Conservation (phyloP, 805 yeast species). For the Pichia deserticola region DNA sequence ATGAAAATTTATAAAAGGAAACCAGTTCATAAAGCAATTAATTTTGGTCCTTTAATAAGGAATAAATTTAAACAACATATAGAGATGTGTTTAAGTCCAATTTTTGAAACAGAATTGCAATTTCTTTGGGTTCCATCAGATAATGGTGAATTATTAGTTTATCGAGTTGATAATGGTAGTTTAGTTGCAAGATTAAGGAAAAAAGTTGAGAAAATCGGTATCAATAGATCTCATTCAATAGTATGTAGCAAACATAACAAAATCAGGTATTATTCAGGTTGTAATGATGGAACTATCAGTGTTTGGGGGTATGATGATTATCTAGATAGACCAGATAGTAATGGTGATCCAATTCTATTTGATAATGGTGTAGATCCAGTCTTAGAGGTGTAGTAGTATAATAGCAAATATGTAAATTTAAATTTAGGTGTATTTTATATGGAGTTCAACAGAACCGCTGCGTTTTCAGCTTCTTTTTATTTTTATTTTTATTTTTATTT, state of each 20-base stretch:
- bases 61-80: slow-evolving; percentile 54
- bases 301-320: slow-evolving; percentile 43
- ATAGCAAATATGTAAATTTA: not conserved
- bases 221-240: slow-evolving; percentile 45
- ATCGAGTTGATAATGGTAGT: slow-evolving; percentile 53
- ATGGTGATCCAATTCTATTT: slow-evolving; percentile 9
- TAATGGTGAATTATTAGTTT: slow-evolving; percentile 60
- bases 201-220: slow-evolving; percentile 24
- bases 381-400: not conserved
- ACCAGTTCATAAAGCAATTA: slow-evolving; percentile 51
- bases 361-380: slow-evolving; percentile 15
- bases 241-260: slow-evolving; percentile 39
- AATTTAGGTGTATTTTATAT: not conserved
- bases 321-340: not conserved
- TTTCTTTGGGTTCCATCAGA: slow-evolving; percentile 68
- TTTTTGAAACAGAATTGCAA: slow-evolving; percentile 46
- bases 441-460: too few species aligned
- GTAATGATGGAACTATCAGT: slow-evolving; percentile 58
- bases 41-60: slow-evolving; percentile 72
- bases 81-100: slow-evolving; percentile 46
- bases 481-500: too few species aligned
- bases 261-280: slow-evolving; percentile 49
- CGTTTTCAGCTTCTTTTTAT: not conserved
- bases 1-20: slow-evolving; percentile 40
- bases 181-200: slow-evolving; percentile 48